phyloP scores from a whole-genome alignment of 768 basidiomycete species.

The Suillus occidentalis region DNA sequence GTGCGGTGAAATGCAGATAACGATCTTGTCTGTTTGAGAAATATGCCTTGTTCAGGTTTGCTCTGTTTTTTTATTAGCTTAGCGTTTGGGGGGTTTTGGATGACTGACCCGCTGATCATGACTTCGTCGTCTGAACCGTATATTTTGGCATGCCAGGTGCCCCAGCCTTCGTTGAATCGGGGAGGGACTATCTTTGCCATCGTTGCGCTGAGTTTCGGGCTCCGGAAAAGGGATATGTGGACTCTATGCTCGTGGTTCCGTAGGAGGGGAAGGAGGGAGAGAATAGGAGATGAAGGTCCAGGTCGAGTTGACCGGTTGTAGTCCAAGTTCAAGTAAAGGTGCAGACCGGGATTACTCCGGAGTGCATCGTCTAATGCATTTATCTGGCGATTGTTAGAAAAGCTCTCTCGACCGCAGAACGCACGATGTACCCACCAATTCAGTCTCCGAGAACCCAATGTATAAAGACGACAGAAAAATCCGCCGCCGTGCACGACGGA shows the following conservation, averaged over 20 bases:
- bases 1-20: constrained; percentile 71
- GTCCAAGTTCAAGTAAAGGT: constrained; percentile 76
- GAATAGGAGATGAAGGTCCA: constrained; percentile 66
- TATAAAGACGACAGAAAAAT: constrained; percentile 92
- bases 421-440: constrained; percentile 59
- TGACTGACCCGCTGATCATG: constrained; percentile 84
- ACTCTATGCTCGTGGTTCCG: constrained; percentile 71
- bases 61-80: constrained; percentile 47
- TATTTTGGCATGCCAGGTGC: constrained; percentile 96
- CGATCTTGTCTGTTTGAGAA: constrained; percentile 96
- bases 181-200: constrained; percentile 80
- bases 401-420: neutral
- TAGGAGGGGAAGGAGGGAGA: constrained; percentile 69
- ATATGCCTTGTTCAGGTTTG: constrained; percentile 91
- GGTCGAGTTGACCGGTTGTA: constrained; percentile 77
- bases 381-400: constrained; percentile 51
- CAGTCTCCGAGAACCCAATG: constrained; percentile 74
- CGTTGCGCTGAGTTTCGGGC: constrained; percentile 77
- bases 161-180: constrained; percentile 97
- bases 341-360: constrained; percentile 54
- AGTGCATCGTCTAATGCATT: constrained; percentile 64
- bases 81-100: constrained; percentile 21
- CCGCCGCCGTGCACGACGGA: constrained; percentile 70
- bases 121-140: constrained; percentile 93
- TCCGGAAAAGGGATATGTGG: constrained; percentile 80